Percentiles rank a stretch among this genome's conserved stretches.
phyloP scores from a whole-genome alignment of 2,329 filamentous ascomycete genomes.

The Salinomyces thailandicus region DNA sequence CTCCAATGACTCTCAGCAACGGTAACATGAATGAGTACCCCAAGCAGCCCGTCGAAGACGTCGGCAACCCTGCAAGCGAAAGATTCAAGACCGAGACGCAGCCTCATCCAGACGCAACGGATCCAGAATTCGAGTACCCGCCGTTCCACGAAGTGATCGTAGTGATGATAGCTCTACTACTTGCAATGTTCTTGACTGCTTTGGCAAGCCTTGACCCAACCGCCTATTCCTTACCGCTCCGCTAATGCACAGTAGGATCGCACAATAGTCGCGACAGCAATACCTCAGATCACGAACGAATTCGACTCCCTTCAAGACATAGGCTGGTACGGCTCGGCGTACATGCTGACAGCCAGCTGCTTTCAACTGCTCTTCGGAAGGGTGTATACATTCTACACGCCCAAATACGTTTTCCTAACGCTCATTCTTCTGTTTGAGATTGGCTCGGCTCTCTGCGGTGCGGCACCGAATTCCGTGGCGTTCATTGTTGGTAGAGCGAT shows the following conservation, averaged over 20 bases:
- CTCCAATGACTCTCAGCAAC: too few species aligned
- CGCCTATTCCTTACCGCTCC: not conserved
- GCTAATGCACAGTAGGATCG: constrained; percentile 10
- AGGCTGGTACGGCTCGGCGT: constrained; percentile 30
- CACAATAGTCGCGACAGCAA: constrained; percentile 28
- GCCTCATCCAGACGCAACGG: too few species aligned
- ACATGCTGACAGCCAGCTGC: constrained; percentile 34
- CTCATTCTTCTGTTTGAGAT: constrained; percentile 42
- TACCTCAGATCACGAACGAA: constrained; percentile 31
- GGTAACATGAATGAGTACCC: too few species aligned
- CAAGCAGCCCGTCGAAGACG: too few species aligned
- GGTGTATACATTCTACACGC: constrained; percentile 35
- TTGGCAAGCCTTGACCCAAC: constrained; percentile 7
- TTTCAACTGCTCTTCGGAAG: constrained; percentile 39
- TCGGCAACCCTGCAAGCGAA: too few species aligned
- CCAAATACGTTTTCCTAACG: constrained; percentile 29
- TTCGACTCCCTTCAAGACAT: constrained; percentile 33
- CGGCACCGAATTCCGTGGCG: constrained; percentile 26
- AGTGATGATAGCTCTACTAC: constrained; percentile 17
- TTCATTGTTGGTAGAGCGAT: constrained; percentile 35
- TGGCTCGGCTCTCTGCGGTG: constrained; percentile 45
- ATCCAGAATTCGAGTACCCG: constrained; percentile 8
- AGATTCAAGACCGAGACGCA: too few species aligned
- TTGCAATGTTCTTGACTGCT: constrained; percentile 20
- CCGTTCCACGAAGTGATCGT: constrained; percentile 3